phyloP scores from a whole-genome alignment of 768 basidiomycete species.

The Hygrophoropsis aurantiaca region DNA sequence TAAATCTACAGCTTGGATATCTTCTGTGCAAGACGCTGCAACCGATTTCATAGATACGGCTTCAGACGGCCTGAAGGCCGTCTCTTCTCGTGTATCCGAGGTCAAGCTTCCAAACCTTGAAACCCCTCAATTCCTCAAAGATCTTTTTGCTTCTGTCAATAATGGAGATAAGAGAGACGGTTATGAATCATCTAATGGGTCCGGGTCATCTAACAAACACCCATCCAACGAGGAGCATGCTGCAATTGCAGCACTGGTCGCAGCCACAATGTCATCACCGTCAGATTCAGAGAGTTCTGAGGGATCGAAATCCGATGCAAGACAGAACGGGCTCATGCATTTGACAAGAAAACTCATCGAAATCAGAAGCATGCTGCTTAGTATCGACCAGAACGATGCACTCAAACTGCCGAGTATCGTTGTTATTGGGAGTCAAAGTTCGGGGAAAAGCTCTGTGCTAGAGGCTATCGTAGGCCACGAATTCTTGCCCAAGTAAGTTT shows the following conservation, averaged over 20 bases:
- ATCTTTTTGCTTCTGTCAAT: conserved; percentile 43
- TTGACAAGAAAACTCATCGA: conserved; percentile 95
- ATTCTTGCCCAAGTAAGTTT: conserved; percentile 94
- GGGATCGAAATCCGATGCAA: conserved; percentile 39
- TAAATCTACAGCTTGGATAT: conserved; percentile 66
- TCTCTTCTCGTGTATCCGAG: conserved; percentile 57
- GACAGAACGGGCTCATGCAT: conserved; percentile 86
- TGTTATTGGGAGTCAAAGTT: conserved; percentile 97
- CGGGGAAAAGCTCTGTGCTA: conserved; percentile 95
- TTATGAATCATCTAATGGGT: conserved; percentile 30
- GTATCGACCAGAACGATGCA: conserved; percentile 93
- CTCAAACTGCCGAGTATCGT: conserved; percentile 97
- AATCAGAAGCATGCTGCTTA: conserved; percentile 90
- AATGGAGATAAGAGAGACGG: conserved; percentile 32
- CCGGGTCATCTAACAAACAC: conserved; percentile 37
- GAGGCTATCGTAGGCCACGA: conserved; percentile 98
- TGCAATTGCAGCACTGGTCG: conserved; percentile 71
- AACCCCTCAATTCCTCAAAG: conserved; percentile 67
- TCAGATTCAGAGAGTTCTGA: conserved; percentile 46
- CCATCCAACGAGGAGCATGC: conserved; percentile 57
- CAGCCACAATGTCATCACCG: conserved; percentile 77
- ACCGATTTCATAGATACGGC: conserved; percentile 73
- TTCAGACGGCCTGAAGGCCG: conserved; percentile 62
- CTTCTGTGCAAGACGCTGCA: conserved; percentile 64
- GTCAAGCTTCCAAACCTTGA: conserved; percentile 59